These are phyloP conservation scores for Rhytidiadelphus loreus DNA, from an alignment of 225 moss, liverwort and hornwort genomes.

Conservation along the genomic window DNA sequence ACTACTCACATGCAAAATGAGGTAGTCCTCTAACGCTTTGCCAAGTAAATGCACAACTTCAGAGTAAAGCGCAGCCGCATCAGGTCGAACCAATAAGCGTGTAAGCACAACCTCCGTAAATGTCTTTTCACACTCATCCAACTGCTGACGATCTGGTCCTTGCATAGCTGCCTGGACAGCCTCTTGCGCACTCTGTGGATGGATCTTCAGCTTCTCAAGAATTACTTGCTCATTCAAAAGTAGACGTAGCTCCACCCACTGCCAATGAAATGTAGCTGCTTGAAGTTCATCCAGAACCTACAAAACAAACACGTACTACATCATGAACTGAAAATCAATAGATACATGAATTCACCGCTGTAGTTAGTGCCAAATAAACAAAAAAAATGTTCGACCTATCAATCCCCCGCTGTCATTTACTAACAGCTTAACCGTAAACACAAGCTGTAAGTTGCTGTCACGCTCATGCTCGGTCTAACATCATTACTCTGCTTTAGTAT, in stretches of 20 bases:
- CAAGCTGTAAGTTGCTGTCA: neutral
- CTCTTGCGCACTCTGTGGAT: slow-evolving; percentile 65
- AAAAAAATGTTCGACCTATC: neutral
- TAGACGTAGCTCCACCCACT: slow-evolving; percentile 92
- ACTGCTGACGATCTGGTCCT: slow-evolving; percentile 67
- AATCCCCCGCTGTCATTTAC: neutral
- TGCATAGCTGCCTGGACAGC: slow-evolving; percentile 82
- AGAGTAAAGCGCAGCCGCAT: slow-evolving; percentile 95
- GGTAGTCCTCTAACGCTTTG: slow-evolving; percentile 83
- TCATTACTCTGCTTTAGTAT: neutral
- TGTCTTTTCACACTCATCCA: slow-evolving; percentile 96
- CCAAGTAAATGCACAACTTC: slow-evolving; percentile 90
- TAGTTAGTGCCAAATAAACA: neutral
- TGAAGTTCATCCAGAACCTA: slow-evolving; percentile 94
- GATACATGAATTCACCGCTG: neutral
- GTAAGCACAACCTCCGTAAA: slow-evolving; percentile 95
- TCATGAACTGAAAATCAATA: neutral
- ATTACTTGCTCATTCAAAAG: slow-evolving; percentile 94
- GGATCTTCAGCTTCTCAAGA: slow-evolving; percentile 72
- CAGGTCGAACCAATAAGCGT: slow-evolving; percentile 88
- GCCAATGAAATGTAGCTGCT: slow-evolving; percentile 99
- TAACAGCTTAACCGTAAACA: neutral
- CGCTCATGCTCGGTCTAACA: neutral
- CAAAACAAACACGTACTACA: neutral
- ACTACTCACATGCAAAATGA: slow-evolving; percentile 73